Conservation (phyloP, 176 grass and related monocot species). For the Typha latifolia region DNA sequence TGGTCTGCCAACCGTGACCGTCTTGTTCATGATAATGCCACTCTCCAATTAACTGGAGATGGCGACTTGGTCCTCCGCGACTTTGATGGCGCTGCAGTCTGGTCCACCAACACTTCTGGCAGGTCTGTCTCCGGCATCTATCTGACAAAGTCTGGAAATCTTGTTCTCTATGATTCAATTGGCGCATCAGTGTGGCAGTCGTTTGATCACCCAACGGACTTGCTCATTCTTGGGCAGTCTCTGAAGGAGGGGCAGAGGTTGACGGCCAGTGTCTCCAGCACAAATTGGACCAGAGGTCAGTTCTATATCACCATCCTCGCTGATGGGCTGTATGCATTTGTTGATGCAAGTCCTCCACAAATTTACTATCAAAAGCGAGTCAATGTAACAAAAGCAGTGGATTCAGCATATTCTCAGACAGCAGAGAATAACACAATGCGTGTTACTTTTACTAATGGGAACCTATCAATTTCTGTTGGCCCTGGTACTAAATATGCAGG, state of each 20-base stretch:
- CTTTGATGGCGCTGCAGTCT: constrained; percentile 23
- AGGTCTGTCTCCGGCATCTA: constrained; percentile 19
- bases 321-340: constrained; percentile 21
- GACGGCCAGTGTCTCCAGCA: not conserved
- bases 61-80: constrained; percentile 24
- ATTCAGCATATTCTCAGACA: too few species aligned
- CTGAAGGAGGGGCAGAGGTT: constrained; percentile 18
- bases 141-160: constrained; percentile 21
- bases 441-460: constrained; percentile 25
- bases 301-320: constrained; percentile 8
- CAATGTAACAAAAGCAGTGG: not conserved
- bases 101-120: constrained; percentile 11
- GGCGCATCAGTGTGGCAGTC: constrained; percentile 25
- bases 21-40: constrained; percentile 36
- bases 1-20: constrained; percentile 31
- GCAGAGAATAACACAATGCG: constrained; percentile 3
- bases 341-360: constrained; percentile 15
- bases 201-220: constrained; percentile 41
- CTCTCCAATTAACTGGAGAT: constrained; percentile 17
- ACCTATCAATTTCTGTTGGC: not conserved
- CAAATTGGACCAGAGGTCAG: constrained; percentile 18
- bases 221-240: constrained; percentile 26
- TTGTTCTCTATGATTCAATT: constrained; percentile 23
- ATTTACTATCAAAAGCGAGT: constrained; percentile 19
- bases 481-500: not conserved